Base-by-base conservation (phyloP, 2,329 filamentous ascomycete genomes). In the Metarhizium album region DNA sequence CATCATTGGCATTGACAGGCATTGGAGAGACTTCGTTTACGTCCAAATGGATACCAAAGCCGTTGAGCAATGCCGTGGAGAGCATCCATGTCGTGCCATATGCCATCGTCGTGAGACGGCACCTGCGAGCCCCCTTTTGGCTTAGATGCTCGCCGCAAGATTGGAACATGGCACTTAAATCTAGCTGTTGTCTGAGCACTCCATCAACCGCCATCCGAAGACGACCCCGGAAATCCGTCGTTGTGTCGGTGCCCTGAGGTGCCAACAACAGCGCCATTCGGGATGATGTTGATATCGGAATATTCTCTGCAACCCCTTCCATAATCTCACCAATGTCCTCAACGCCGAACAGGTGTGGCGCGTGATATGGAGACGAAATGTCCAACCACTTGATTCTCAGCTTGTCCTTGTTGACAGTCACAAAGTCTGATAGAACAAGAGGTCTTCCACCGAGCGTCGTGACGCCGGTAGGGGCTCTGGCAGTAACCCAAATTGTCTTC, bases 371-470 rank as follows among this genome's bases (percentile, higher is more conserved):
- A 0, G 60, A 58, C 3, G 57, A 18, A 9, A 62, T 58, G 1
- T 54, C 37, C 22, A 60, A 56, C 4, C 48, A 47, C 22, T 59
- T 53, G 8, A 51, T 16, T 20, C 52, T 55, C 29, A 57, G 18
- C 5, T 20, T 29, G 14, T 42, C 16, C 45, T 56, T 48, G 9
- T 54, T 38, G 2, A 37, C 20, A 3, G 49, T 20, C 24, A 60
- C 9, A 45, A 62, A 60, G 1, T 40, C 31, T 11, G 49, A 42
- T 27, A 63, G 46, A 1, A 57, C 43, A 2, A n/a, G 23, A 5
- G 61, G 61, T 1, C 57, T 56, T 1, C 60, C 61, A 22, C 60
- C 62, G 27, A 63, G 47, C 4, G 60, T 61, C 16, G 56, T 23
- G 45, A 52, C 53, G 14, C 50, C 55, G 8, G 37, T 24, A 9